phyloP scores from a whole-genome alignment of 1,139 yeast genomes.

The Debaryomycetaceae sp. region DNA sequence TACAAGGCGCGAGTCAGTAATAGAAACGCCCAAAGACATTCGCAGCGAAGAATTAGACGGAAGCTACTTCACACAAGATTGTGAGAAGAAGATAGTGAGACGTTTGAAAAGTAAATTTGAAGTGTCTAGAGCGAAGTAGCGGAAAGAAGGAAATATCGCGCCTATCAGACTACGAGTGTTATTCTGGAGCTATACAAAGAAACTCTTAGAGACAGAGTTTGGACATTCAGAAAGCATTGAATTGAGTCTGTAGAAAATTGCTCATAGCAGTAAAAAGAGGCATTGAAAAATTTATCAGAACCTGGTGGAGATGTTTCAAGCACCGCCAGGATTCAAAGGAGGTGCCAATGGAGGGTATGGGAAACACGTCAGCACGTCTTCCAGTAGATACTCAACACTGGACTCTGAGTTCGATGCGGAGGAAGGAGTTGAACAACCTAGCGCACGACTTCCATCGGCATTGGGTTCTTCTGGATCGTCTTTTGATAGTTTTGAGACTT shows the following conservation, averaged over 20 bases:
- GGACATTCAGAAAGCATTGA: too few species aligned
- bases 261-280: too few species aligned
- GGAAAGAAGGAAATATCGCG: not conserved
- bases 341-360: slow-evolving; percentile 1
- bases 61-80: too few species aligned
- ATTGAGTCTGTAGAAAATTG: too few species aligned
- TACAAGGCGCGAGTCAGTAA: too few species aligned
- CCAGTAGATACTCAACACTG: slow-evolving; percentile 32
- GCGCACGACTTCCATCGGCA: not conserved
- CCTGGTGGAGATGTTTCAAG: slow-evolving; percentile 6
- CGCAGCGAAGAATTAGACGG: too few species aligned
- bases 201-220: too few species aligned
- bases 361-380: slow-evolving; percentile 26
- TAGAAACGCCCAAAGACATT: too few species aligned
- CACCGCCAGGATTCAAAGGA: slow-evolving; percentile 3
- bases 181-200: too few species aligned
- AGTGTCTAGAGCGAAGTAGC: not conserved
- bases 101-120: not conserved
- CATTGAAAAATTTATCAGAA: too few species aligned
- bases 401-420: slow-evolving; percentile 17
- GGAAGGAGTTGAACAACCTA: slow-evolving; percentile 14
- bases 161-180: too few species aligned
- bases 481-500: slow-evolving; percentile 4
- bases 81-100: too few species aligned
- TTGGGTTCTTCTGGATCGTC: not conserved